Evolutionary conservation across 768 basidiomycete genomes (phyloP), one percentile per base, ranked within the genome.

Genomic region (Russula dissimulans): DNA sequence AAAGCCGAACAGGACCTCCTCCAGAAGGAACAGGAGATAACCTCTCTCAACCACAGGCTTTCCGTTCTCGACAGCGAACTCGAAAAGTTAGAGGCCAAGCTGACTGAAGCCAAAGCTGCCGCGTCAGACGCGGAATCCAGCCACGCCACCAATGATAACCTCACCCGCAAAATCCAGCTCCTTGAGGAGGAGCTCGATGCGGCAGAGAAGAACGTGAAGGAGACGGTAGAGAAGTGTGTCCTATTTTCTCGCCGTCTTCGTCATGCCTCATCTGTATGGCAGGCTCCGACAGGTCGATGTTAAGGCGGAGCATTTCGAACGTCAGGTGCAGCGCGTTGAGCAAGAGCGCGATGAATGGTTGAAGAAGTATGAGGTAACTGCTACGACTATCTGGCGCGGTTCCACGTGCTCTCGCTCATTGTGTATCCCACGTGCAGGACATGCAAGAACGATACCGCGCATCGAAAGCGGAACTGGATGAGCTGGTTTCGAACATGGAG

Each of bases 221-320:
- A 98, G 69, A 95, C 92, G 1, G 86, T 89, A 34, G 97, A 97
- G 75, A 95, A 93, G 95, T 97, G 70, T 69, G 91, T 82, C n/a
- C 29, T 45, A 41, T 15, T 44, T 38, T 15, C 29, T 41, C 7
- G 22, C 49, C 9, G n/a, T 17, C 11, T 22, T 36, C 12, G 12
- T 29, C 18, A n/a, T 47, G 18, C 55, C 56, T 58, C 29, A 17
- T 51, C 31, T 66, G 26, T 41, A 52, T 41, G 54, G 45, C 67
- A 98, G 95, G 74, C 80, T 99, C 67, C 81, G 95, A 63, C 91
- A 95, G 70, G 93, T 95, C 59, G 97, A 99, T 71, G 88, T 98
- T 74, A 99, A 97, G 78, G 95, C 95, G 10, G 97, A 99, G 73
- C 93, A 98, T 76, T 97, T 91, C 71, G 95, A 97, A 75, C 84